Conservation (phyloP, 1,284 basidiomycete species). For the Vanrija pseudolonga region DNA sequence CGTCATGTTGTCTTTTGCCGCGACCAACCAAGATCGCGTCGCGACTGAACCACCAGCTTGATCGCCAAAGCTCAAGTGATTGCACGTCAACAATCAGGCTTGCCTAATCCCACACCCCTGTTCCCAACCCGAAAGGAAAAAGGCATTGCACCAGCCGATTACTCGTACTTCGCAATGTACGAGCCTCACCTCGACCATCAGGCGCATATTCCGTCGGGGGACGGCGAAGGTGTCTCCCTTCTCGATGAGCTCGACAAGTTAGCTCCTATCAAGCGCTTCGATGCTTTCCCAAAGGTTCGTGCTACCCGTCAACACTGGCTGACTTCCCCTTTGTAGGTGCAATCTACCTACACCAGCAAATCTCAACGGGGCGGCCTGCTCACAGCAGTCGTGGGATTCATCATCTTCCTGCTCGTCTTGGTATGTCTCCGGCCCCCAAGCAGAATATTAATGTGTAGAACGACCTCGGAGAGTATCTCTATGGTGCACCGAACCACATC, state of each 20-base stretch:
- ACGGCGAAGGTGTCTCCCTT: conserved; percentile 24
- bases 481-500: conserved; percentile 81
- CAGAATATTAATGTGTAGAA: conserved; percentile 57
- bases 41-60: too few species aligned
- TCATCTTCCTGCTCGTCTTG: conserved; percentile 56
- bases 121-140: too few species aligned
- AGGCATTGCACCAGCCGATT: too few species aligned
- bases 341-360: conserved; percentile 78
- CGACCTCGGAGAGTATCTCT: conserved; percentile 84
- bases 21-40: too few species aligned
- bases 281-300: conserved; percentile 72
- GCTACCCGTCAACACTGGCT: not conserved
- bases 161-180: conserved; percentile 21
- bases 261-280: conserved; percentile 48
- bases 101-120: too few species aligned
- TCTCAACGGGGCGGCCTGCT: conserved; percentile 83
- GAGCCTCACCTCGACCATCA: conserved; percentile 34
- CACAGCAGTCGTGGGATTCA: conserved; percentile 69
- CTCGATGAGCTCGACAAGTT: conserved; percentile 49
- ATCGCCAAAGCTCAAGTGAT: too few species aligned
- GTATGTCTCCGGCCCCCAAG: conserved; percentile 18
- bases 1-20: too few species aligned
- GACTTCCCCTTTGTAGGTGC: conserved; percentile 54
- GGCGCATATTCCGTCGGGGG: conserved; percentile 12
- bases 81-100: too few species aligned